Conservation (phyloP, 1,284 basidiomycete genomes). For the Cryptococcus wingfieldii region DNA sequence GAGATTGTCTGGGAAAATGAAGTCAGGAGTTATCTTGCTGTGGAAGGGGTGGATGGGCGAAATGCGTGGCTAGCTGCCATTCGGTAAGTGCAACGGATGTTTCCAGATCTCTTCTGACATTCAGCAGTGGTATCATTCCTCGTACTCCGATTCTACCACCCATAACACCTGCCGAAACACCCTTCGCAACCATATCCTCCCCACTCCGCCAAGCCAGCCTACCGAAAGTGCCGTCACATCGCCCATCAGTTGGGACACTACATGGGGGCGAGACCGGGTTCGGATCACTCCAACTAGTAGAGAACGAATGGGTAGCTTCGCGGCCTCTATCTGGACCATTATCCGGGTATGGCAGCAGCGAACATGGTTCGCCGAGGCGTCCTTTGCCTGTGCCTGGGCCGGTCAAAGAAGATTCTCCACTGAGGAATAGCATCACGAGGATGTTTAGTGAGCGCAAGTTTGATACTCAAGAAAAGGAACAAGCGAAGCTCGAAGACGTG, state of each 20-base stretch:
- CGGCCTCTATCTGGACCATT: no score
- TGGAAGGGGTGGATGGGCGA: constrained; percentile 39
- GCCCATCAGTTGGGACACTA: constrained; percentile 7
- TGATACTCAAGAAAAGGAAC: no score
- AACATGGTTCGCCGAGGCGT: no score
- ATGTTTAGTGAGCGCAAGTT: constrained; percentile 10
- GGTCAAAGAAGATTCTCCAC: not conserved
- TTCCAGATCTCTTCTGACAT: not conserved
- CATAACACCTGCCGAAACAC: not conserved
- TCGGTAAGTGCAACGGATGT: constrained; percentile 27
- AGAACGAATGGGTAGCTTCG: constrained; percentile 40
- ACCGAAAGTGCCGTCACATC: constrained; percentile 9
- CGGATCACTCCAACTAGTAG: constrained; percentile 28
- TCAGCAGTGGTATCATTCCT: not conserved
- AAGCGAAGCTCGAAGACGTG: no score
- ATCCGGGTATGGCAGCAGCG: no score
- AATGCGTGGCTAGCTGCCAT: constrained; percentile 43
- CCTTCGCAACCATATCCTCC: constrained; percentile 7
- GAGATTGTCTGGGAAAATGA: constrained; percentile 41
- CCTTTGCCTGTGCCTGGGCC: no score
- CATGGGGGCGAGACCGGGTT: not conserved
- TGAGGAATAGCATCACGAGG: constrained; percentile 18
- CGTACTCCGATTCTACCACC: constrained; percentile 6
- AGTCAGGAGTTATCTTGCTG: constrained; percentile 36
- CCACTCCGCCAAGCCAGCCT: not conserved